These are phyloP conservation scores for Nymphaea thermarum DNA, from an alignment of 164 flowering plant genomes.

Conservation along the genomic window DNA sequence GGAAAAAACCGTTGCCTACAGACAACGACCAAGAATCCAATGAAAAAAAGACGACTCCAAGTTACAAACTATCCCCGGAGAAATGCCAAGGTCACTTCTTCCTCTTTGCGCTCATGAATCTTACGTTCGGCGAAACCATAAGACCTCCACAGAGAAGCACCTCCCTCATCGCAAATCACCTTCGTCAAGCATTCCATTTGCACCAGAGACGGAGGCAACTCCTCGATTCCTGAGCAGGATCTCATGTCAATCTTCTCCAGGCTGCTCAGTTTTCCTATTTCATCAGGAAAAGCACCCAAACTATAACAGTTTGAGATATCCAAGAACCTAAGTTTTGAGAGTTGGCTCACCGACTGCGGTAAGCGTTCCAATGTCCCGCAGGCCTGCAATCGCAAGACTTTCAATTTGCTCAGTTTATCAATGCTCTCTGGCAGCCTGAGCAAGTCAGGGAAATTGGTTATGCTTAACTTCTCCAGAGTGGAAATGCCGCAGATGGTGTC, in stretches of 20 bases:
- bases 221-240: conserved; percentile 36
- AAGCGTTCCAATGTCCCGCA: conserved; percentile 43
- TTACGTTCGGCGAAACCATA: too few relatives aligned
- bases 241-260: conserved; percentile 82
- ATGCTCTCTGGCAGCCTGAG: conserved; percentile 32
- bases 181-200: conserved; percentile 24
- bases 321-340: conserved; percentile 34
- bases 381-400: conserved; percentile 45
- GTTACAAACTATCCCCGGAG: too few relatives aligned
- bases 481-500: conserved; percentile 28
- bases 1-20: too few relatives aligned
- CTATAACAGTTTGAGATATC: conserved; percentile 65
- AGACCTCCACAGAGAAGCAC: conserved; percentile 36
- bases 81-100: too few relatives aligned
- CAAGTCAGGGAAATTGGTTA: conserved; percentile 62
- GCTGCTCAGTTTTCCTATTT: conserved; percentile 27
- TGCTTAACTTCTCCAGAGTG: conserved; percentile 35
- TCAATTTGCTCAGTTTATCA: conserved; percentile 27
- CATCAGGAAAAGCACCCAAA: conserved; percentile 42
- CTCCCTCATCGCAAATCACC: conserved; percentile 62
- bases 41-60: too few relatives aligned
- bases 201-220: conserved; percentile 31
- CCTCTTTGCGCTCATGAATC: too few relatives aligned
- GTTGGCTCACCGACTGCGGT: conserved; percentile 32
- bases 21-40: too few relatives aligned